Conservation (phyloP, 2,329 filamentous ascomycete species). For the Sarocladium strictum region DNA sequence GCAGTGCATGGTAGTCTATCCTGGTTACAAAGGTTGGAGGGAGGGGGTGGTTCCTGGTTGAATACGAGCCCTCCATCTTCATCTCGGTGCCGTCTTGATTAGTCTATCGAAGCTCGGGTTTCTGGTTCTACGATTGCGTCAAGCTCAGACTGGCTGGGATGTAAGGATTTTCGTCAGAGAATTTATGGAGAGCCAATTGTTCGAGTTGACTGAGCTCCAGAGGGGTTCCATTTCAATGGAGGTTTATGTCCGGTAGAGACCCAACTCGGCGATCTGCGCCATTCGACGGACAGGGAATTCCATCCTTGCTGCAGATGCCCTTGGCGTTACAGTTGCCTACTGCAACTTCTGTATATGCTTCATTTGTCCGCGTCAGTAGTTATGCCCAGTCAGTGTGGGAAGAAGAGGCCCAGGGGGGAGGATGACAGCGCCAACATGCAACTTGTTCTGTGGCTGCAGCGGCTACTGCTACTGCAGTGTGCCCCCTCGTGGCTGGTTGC, state of each 20-base stretch:
- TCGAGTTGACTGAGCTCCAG: background rate
- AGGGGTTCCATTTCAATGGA: background rate
- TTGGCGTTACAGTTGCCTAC: too few species aligned
- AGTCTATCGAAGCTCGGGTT: background rate
- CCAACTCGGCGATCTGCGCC: background rate
- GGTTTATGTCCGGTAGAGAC: background rate
- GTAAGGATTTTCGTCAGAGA: background rate
- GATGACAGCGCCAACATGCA: background rate
- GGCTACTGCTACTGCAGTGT: background rate
- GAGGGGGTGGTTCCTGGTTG: slow-evolving; percentile 1
- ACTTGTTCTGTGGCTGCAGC: background rate
- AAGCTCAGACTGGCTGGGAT: background rate
- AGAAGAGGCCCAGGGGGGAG: too few species aligned
- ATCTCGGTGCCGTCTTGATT: background rate
- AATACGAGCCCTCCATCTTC: slow-evolving; percentile 8
- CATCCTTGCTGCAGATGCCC: background rate
- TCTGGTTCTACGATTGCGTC: background rate
- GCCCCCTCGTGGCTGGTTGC: background rate
- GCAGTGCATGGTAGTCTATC: background rate
- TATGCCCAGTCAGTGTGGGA: too few species aligned
- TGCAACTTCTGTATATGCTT: too few species aligned
- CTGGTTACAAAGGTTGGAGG: background rate
- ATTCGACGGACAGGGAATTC: background rate
- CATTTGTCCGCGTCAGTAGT: too few species aligned
- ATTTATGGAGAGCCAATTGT: background rate